A percentile compares a stretch with the other conserved stretches of the same genome.
Conservation (phyloP, 345 rosid genomes). For the Conringia planisiliqua region DNA sequence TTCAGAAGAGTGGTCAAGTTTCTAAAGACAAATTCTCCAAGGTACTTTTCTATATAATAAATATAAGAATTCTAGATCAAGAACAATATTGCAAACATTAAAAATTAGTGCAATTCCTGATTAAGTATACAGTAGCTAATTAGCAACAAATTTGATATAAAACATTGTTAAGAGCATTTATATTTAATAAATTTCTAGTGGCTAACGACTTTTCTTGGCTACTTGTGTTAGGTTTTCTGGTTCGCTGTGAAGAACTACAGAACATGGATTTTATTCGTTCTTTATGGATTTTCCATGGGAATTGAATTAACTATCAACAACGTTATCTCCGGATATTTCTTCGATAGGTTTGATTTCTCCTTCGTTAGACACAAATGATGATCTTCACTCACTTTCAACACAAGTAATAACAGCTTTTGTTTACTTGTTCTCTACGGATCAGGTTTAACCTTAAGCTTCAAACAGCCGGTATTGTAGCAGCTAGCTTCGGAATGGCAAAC, state of each 20-base stretch:
- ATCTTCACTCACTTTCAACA: background rate
- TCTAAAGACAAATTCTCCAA: slow-evolving; percentile 72
- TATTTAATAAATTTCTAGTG: background rate
- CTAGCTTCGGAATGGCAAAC: slow-evolving; percentile 84
- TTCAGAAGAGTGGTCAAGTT: slow-evolving; percentile 66
- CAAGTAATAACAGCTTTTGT: background rate
- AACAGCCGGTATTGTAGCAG: slow-evolving; percentile 73
- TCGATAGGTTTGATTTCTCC: slow-evolving; percentile 50
- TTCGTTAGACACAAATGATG: background rate
- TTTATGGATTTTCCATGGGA: slow-evolving; percentile 72
- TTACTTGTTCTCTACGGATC: slow-evolving; percentile 21
- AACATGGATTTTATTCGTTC: slow-evolving; percentile 69
- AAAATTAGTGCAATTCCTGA: background rate
- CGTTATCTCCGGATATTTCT: slow-evolving; percentile 65
- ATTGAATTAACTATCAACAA: slow-evolving; percentile 64
- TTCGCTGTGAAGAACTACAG: slow-evolving; percentile 62
- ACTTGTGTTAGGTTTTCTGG: slow-evolving; percentile 50
- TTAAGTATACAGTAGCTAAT: background rate
- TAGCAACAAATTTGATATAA: background rate
- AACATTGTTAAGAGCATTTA: too few species aligned
- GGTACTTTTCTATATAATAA: slow-evolving; percentile 35
- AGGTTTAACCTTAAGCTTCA: slow-evolving; percentile 72
- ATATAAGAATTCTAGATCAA: too few species aligned
- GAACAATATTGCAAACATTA: background rate
- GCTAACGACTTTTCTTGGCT: background rate